A percentile compares a stretch with the other conserved stretches of the same genome.
phyloP scores from a whole-genome alignment of 805 yeast species.

The Vanderwaltozyma polyspora region DNA sequence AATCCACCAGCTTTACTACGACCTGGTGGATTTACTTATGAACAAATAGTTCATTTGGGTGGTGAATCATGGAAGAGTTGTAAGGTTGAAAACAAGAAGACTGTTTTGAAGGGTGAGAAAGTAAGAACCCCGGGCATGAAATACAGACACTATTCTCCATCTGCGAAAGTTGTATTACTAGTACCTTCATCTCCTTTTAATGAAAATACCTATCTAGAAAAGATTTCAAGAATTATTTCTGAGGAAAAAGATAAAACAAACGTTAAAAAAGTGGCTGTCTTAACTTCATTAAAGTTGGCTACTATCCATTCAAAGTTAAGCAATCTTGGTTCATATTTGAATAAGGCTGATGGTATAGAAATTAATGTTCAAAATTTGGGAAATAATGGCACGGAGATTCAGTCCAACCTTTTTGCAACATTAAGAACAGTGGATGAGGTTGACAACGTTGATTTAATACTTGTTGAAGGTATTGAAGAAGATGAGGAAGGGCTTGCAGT shows the following conservation, averaged over 20 bases:
- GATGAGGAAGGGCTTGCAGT: conserved; percentile 81
- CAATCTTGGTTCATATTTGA: background rate
- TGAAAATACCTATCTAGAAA: conserved; percentile 9
- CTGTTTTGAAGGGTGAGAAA: conserved; percentile 47
- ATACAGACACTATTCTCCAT: conserved; percentile 89
- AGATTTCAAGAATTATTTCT: conserved; percentile 21
- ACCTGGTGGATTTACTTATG: conserved; percentile 89
- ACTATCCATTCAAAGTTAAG: background rate
- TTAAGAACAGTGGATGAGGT: conserved; percentile 67
- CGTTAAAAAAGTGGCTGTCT: conserved; percentile 38
- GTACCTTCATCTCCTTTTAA: conserved; percentile 30
- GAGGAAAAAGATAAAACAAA: conserved; percentile 7
- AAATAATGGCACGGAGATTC: conserved; percentile 41
- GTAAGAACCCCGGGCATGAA: conserved; percentile 97
- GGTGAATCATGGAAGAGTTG: conserved; percentile 60
- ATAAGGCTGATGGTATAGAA: conserved; percentile 1
- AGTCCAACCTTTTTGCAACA: conserved; percentile 59
- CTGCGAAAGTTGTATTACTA: conserved; percentile 67
- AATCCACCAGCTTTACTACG: conserved; percentile 78
- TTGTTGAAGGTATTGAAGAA: conserved; percentile 76
- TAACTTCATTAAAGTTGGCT: conserved; percentile 31
- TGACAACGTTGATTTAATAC: conserved; percentile 50
- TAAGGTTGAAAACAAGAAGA: conserved; percentile 52
- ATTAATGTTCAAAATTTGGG: conserved; percentile 31
- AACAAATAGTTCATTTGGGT: conserved; percentile 54